Evolutionary conservation across 1,284 basidiomycete species (phyloP).

Genomic region (Trichosporon faecale): DNA sequence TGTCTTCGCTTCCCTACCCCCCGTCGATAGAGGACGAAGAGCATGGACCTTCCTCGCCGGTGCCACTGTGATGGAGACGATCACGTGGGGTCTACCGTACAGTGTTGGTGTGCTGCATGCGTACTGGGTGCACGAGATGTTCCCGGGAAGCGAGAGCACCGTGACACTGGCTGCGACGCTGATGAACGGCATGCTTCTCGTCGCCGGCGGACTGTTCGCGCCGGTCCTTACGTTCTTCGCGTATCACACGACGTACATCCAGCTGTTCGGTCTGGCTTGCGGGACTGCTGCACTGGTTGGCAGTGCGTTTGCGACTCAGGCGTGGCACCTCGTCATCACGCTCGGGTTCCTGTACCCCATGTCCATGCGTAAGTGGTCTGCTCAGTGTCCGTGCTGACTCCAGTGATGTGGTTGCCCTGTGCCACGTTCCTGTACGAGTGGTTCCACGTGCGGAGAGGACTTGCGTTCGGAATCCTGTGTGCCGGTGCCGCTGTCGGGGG

Average conservation of each 20-base stretch:
- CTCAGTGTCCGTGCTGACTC: neutral
- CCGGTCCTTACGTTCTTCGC: constrained; percentile 22
- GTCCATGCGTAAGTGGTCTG: constrained; percentile 31
- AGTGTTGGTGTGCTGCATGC: constrained; percentile 45
- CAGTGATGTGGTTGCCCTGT: constrained; percentile 45
- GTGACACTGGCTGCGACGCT: constrained; percentile 45
- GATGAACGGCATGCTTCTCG: constrained; percentile 46
- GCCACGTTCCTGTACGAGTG: constrained; percentile 47
- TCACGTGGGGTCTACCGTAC: constrained; percentile 49
- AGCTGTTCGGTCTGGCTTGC: constrained; percentile 12
- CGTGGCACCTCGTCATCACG: constrained; percentile 49
- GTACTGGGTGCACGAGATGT: constrained; percentile 33
- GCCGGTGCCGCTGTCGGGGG: constrained; percentile 42
- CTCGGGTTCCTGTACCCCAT: constrained; percentile 46
- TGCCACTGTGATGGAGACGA: constrained; percentile 42
- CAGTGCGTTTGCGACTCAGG: constrained; percentile 24
- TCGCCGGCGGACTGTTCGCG: constrained; percentile 43
- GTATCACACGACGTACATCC: constrained; percentile 13
- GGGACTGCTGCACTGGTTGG: constrained; percentile 9
- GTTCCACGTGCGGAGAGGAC: constrained; percentile 38
- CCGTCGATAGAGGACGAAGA: constrained; percentile 39
- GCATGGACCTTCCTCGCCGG: constrained; percentile 48
- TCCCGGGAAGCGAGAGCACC: constrained; percentile 27
- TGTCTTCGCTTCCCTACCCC: constrained; percentile 28
- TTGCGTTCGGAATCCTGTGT: constrained; percentile 38